A percentile compares a stretch with the other conserved stretches of the same genome.
These are phyloP conservation scores for Imleria badia DNA, from an alignment of 768 basidiomycete genomes.

Conservation along the genomic window DNA sequence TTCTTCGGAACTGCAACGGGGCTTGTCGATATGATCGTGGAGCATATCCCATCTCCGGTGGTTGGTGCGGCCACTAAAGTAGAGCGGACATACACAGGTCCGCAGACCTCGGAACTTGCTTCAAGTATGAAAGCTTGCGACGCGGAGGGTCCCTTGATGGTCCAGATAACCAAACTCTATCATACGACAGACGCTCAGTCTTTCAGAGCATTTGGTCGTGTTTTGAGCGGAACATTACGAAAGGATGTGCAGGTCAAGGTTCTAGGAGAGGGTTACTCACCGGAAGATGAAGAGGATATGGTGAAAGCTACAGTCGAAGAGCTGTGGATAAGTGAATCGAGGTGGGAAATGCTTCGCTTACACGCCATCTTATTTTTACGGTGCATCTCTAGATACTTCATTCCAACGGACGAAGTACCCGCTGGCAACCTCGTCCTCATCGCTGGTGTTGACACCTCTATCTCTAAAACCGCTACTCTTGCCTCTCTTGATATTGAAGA, in stretches of 20 bases:
- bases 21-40: conserved; percentile 87
- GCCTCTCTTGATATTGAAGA: conserved; percentile 71
- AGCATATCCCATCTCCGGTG: conserved; percentile 84
- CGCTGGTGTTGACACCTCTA: conserved; percentile 90
- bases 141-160: conserved; percentile 83
- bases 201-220: conserved; percentile 94
- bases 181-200: conserved; percentile 96
- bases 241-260: conserved; percentile 89
- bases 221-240: conserved; percentile 86
- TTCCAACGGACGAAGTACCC: conserved; percentile 83
- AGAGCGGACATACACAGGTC: conserved; percentile 84
- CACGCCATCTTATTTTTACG: neutral
- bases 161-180: conserved; percentile 92
- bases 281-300: conserved; percentile 99
- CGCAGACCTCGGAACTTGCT: conserved; percentile 78
- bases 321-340: conserved; percentile 87
- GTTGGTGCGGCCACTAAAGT: conserved; percentile 63
- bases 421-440: conserved; percentile 94
- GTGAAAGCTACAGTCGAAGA: conserved; percentile 79
- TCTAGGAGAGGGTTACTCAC: conserved; percentile 96
- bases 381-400: conserved; percentile 65
- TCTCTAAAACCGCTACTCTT: conserved; percentile 92
- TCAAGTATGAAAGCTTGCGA: conserved; percentile 81
- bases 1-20: conserved; percentile 94
- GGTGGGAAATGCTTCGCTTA: conserved; percentile 46